Conservation (phyloP, 169 alveolate species). For the Besnoitia besnoiti region DNA sequence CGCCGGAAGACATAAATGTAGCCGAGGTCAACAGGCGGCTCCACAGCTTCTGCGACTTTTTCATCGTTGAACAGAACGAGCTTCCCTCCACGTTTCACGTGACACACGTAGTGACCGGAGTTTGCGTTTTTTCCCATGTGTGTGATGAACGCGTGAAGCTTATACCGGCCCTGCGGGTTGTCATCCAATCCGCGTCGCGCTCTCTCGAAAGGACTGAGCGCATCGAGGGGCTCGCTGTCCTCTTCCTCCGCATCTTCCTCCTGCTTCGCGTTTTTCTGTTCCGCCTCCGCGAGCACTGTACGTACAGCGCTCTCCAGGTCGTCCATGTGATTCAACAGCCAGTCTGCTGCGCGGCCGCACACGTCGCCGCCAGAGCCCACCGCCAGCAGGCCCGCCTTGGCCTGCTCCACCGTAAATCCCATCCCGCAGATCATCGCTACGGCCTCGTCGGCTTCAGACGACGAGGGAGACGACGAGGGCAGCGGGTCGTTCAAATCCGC, state of each 20-base stretch:
- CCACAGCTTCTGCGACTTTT: conserved; percentile 51
- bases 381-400: conserved; percentile 15
- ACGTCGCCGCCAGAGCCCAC: conserved; percentile 10
- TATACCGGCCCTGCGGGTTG: conserved; percentile 73
- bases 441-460: background rate
- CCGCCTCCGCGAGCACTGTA: background rate
- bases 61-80: conserved; percentile 67
- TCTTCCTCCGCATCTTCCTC: conserved; percentile 24
- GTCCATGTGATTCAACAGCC: conserved; percentile 61
- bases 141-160: conserved; percentile 82
- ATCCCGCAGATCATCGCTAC: conserved; percentile 16
- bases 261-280: background rate
- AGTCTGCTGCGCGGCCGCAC: conserved; percentile 64
- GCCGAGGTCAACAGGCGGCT: conserved; percentile 29
- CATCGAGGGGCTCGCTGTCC: conserved; percentile 41
- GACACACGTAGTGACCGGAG: conserved; percentile 89
- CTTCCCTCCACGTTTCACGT: conserved; percentile 78
- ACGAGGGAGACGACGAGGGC: background rate
- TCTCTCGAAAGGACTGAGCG: conserved; percentile 35
- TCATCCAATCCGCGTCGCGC: conserved; percentile 44
- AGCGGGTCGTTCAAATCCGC: conserved; percentile 62
- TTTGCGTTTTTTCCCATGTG: conserved; percentile 88
- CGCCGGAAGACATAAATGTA: conserved; percentile 28
- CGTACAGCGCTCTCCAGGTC: conserved; percentile 56
- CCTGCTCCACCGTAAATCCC: conserved; percentile 46